Evolutionary conservation across 371 early-diverging fungal genomes (phyloP).

Genomic region (Actinomortierella wolfii): DNA sequence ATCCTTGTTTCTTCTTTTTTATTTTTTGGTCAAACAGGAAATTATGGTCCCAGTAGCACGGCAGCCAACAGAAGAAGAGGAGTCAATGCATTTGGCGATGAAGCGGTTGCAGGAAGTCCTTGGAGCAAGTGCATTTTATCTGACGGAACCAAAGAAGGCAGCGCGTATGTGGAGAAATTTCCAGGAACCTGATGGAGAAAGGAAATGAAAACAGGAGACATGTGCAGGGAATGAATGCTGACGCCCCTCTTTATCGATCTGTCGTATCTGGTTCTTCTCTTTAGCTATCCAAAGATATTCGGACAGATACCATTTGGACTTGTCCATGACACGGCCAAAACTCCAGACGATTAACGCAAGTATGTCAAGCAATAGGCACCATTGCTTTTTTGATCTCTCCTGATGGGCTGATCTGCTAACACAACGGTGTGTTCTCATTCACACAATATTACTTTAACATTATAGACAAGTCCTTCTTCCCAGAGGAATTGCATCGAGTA

Average conservation of each 20-base stretch:
- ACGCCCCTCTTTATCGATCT: neutral
- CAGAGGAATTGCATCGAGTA: conserved; percentile 37
- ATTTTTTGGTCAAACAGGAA: conserved; percentile 14
- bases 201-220: no score
- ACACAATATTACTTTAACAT: no score
- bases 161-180: neutral
- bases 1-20: neutral
- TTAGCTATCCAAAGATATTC: conserved; percentile 36
- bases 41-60: conserved; percentile 30
- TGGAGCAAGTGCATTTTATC: conserved; percentile 25
- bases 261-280: neutral
- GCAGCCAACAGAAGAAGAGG: conserved; percentile 26
- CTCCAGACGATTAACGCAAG: conserved; percentile 30
- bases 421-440: no score
- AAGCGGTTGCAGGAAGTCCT: conserved; percentile 20
- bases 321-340: conserved; percentile 23
- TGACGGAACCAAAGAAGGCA: conserved; percentile 38
- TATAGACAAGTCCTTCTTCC: conserved; percentile 38
- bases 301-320: conserved; percentile 38
- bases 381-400: no score
- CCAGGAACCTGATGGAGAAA: no score
- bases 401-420: no score
- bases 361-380: conserved; percentile 3
- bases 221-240: no score
- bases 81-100: conserved; percentile 26